Percentiles rank a stretch among this genome's conserved stretches.
Conservation (phyloP, 352 stramenopile species). For the Pythium apleroticum region DNA sequence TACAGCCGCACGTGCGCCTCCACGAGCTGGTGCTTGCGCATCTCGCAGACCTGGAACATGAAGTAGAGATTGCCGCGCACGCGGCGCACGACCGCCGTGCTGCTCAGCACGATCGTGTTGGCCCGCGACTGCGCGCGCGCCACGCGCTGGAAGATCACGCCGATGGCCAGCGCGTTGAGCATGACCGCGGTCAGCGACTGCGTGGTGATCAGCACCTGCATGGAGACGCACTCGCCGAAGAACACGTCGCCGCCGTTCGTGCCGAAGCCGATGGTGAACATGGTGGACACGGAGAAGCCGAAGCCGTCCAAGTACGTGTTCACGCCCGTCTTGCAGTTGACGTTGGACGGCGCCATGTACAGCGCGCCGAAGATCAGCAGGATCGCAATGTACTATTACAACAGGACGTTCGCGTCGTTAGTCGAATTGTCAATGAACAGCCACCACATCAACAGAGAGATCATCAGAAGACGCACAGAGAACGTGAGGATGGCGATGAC, state of each 20-base stretch:
- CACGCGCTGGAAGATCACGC: conserved; percentile 94
- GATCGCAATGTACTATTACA: conserved; percentile 58
- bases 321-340: conserved; percentile 69
- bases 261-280: conserved; percentile 83
- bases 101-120: conserved; percentile 94
- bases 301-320: conserved; percentile 70
- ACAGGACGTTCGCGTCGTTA: background rate
- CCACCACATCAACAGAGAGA: no score
- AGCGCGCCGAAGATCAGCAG: conserved; percentile 68
- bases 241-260: conserved; percentile 79
- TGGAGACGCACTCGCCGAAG: conserved; percentile 92
- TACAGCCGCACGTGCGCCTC: conserved; percentile 94
- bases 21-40: conserved; percentile 94
- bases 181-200: conserved; percentile 91
- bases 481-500: conserved; percentile 45
- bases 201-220: conserved; percentile 90
- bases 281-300: conserved; percentile 77
- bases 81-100: conserved; percentile 88
- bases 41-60: conserved; percentile 91
- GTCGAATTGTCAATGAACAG: no score
- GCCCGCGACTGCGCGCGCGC: conserved; percentile 88
- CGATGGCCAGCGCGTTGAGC: conserved; percentile 93
- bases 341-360: conserved; percentile 65
- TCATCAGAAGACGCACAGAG: no score
- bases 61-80: conserved; percentile 92